Evolutionary conservation across 345 rosid genomes (phyloP), one percentile per base, ranked within the genome.

Genomic region (Eucalyptus cloeziana): DNA sequence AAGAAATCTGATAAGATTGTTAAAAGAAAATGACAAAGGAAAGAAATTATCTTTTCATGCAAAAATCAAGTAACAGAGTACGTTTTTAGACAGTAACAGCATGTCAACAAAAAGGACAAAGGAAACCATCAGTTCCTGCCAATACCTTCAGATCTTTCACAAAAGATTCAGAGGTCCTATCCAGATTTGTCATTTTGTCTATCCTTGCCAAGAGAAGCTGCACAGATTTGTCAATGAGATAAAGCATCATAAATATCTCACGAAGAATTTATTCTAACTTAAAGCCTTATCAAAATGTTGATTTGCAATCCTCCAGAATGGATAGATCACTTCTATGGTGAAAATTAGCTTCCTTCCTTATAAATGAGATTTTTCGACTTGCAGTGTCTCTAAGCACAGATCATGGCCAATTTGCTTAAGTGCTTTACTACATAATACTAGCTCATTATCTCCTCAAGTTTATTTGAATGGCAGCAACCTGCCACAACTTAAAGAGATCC

Each of bases 171-270:
- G 93, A 88, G 45, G 91, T 91, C 87, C 88, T 89, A 69, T 89
- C 89, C 76, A 60, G 85, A 50, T 89, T 89, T 54, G 92, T 88
- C 87, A 54, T 76, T 91, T 91, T 89, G 91, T 86, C 91, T 87
- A 81, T 91, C 85, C 91, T 94, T 94, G 92, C 90, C 91, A 96
- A 93, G 90, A 96, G 86, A 76, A 94, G 94, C 96, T 96, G 96
- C 69, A 54, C n/a, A 62, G 86, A 89, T 79, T 56, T 25, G 44
- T 76, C 2, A 2, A 22, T 76, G 64, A 92, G 27, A 62, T 88
- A 45, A 87, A 51, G n/a, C 52, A 86, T 40, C 44, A n/a, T 15
- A 86, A 56, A 88, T 89, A 88, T 60, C 86, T 71, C 45, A 15
- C n/a, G 13, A 52, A 51, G 44, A n/a, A 51, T n/a, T 49, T 51